phyloP scores from a whole-genome alignment of 331 rosid species.

The Rhamnella rubrinervis region DNA sequence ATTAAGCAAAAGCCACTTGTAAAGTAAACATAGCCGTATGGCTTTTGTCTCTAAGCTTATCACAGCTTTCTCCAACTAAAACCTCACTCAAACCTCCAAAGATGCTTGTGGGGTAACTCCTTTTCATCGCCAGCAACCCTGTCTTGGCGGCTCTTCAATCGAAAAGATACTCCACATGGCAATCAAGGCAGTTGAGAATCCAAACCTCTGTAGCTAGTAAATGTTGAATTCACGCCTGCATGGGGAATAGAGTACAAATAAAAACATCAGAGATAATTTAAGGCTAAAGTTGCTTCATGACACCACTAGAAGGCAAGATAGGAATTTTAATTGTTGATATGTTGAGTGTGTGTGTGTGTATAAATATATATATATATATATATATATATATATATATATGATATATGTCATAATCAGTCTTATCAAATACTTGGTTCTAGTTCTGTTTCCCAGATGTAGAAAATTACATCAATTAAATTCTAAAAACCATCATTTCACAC shows the following conservation, averaged over 20 bases:
- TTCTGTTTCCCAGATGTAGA: conserved; percentile 12
- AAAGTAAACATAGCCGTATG: conserved; percentile 7
- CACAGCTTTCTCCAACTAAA: conserved; percentile 21
- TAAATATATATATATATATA: background rate
- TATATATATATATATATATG: conserved; percentile 2
- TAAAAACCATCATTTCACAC: background rate
- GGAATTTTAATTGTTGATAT: conserved; percentile 3
- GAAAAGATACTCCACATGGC: conserved; percentile 10
- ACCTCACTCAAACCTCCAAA: conserved; percentile 1
- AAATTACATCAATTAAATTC: background rate
- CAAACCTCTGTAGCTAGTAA: conserved; percentile 8
- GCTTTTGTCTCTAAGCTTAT: conserved; percentile 24
- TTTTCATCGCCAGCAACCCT: conserved; percentile 27
- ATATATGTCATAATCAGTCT: conserved; percentile 3
- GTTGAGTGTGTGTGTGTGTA: too few relatives aligned
- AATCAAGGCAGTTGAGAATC: conserved; percentile 20
- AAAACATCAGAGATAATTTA: conserved; percentile 11
- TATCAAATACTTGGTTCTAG: background rate
- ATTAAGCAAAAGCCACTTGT: conserved; percentile 6
- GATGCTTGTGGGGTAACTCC: conserved; percentile 29
- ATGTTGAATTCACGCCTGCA: conserved; percentile 14
- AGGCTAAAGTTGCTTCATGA: conserved; percentile 1
- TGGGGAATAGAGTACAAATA: background rate
- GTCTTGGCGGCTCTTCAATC: conserved; percentile 15
- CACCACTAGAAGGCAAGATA: conserved; percentile 11